Base-by-base conservation (phyloP, 192 early-diverging fungal species). In the Coemansia sp. region DNA sequence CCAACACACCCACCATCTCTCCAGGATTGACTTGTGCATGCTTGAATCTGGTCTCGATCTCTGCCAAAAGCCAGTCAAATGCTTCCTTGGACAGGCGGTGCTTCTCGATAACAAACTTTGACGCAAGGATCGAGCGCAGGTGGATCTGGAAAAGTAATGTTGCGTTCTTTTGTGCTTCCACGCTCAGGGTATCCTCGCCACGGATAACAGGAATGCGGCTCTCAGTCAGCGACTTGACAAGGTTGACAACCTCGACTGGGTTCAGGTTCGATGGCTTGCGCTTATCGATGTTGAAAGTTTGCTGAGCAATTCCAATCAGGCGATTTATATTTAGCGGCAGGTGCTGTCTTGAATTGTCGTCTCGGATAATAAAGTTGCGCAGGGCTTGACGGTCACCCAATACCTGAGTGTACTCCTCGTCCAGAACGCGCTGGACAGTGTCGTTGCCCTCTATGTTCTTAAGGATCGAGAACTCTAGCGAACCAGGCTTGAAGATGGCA, bases 1-100 rank as follows among this genome's bases (percentile, higher is more conserved):
- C 95, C 63, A 99, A 84, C 15, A 92, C 93, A 35, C 97, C 97
- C 16, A 99, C 95, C 94, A 97, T 97, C 84, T 99, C 97, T 40
- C 95, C 94, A 1, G 95, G 92, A 63, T 93, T 90, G 31, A 96
- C 95, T 59, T 94, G 86, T 28, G 95, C 87, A 56, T 89, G 91
- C 74, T 91, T 90, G 78, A 97, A 99, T 21, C 95, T 85, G 8
- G 87, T 87, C 76, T 93, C 90, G 70, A 98, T 94, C 74, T 98
- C 96, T 10, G 94, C 94, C 37, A 99, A 67, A 28, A 99, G 75
- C 92, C 93, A 97, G 72, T 94, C 90, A 67, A 99, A 97, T 5
- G 97, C 91, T 65, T 94, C 88, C 29, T 84, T 76, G 13, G 82
- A 93, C 58, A 99, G 72, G 56, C 90, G 93, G 86, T 87, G 95